Evolutionary conservation across 2,329 filamentous ascomycete genomes (phyloP).

Genomic region (Pyrenophora seminiperda): DNA sequence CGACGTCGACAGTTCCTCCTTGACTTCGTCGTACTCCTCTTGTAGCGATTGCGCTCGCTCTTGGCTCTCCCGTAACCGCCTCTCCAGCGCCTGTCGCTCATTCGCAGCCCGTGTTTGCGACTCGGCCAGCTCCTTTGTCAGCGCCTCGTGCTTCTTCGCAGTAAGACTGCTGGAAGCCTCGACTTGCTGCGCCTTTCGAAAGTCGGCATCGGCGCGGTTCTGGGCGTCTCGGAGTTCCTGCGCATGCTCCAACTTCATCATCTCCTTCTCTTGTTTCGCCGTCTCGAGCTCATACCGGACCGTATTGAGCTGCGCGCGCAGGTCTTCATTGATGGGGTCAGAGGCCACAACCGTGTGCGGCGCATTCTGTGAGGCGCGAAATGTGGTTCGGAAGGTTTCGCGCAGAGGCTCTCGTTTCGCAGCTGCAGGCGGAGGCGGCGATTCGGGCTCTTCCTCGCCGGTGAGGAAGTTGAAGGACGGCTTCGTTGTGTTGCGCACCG

Average conservation of each 20-base stretch:
- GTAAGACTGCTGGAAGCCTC: constrained; percentile 59
- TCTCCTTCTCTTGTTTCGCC: constrained; percentile 83
- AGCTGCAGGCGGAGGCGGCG: constrained; percentile 37
- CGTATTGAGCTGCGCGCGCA: constrained; percentile 88
- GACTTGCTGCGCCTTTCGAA: constrained; percentile 67
- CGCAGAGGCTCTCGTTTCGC: constrained; percentile 46
- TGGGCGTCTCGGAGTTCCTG: constrained; percentile 82
- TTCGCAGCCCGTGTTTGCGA: constrained; percentile 59
- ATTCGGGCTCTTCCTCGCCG: constrained; percentile 45
- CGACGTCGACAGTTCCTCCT: constrained; percentile 72
- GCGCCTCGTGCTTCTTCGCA: constrained; percentile 59
- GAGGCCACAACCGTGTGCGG: constrained; percentile 46
- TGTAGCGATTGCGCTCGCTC: constrained; percentile 75
- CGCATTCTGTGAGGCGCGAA: constrained; percentile 51
- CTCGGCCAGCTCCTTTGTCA: constrained; percentile 62
- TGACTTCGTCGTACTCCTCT: constrained; percentile 83
- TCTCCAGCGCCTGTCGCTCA: constrained; percentile 61
- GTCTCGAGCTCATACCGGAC: constrained; percentile 87
- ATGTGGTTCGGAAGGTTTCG: constrained; percentile 48
- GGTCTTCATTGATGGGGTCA: constrained; percentile 68
- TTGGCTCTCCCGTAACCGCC: constrained; percentile 60
- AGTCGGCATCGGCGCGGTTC: constrained; percentile 83
- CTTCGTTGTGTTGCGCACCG: constrained; percentile 45
- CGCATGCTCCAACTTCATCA: constrained; percentile 76
- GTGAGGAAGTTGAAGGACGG: constrained; percentile 57